Evolutionary conservation across 2,329 filamentous ascomycete genomes (phyloP), one percentile per base, ranked within the genome.

Genomic region (Xylariaceae sp.): DNA sequence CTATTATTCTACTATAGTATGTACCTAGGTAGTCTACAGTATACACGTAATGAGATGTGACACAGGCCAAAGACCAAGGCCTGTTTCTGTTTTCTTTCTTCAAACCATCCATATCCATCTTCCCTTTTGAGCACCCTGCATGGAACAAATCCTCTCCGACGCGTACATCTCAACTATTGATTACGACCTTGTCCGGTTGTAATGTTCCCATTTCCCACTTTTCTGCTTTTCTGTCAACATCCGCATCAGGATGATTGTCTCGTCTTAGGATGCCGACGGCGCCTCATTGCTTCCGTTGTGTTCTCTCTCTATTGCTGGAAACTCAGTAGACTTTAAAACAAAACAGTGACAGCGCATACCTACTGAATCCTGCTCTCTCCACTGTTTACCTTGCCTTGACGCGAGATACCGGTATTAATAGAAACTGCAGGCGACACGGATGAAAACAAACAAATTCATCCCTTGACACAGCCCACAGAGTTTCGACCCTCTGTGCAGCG

Each of bases 331-430:
- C 12, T 39, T 29, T 16, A 47, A 41, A 19, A 16, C 50, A 52
- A 45, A 59, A 53, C 47, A 61, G n/a, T 60, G 60, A 60, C 60
- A 63, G 50, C 57, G 45, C 57, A 63, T 56, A 34, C 49, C 1
- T 37, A 49, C 23, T 40, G 14, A 28, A 56, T 53, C 53, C 44
- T 37, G 31, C 31, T 41, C 34, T 26, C 57, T 39, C 40, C 47
- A 45, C 4, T 49, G 40, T 48, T 7, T n/a, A 40, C 17, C 23
- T 28, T 45, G 39, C 26, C 31, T 37, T 31, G 51, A 53, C 57
- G 53, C 49, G 49, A 57, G 37, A 40, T 48, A 26, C 45, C 21
- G 44, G 39, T 55, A 48, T 52, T 39, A 56, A 46, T 57, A 58
- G 47, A 51, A 51, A 29, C 40, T 19, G 40, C 33, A 57, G 29